Evolutionary conservation across 176 grass and related monocot species (phyloP).

Genomic region (Raddia guianensis): DNA sequence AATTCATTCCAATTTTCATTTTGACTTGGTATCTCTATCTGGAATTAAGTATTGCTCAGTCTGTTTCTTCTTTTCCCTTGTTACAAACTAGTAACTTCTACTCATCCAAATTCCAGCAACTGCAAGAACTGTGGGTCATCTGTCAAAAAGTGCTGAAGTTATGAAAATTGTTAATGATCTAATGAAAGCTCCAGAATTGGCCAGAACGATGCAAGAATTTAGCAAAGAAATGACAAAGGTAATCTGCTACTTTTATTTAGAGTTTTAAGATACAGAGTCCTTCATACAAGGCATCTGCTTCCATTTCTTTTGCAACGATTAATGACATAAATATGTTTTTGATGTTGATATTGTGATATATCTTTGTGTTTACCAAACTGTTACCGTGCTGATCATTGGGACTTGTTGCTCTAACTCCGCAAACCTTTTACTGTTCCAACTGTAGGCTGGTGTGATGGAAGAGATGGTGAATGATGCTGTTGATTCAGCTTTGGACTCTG

Average conservation of each 20-base stretch:
- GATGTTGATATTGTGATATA: neutral
- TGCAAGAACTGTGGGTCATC: constrained; percentile 81
- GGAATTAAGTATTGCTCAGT: neutral
- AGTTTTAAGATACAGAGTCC: neutral
- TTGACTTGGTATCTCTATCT: constrained; percentile 17
- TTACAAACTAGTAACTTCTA: constrained; percentile 29
- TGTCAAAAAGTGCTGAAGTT: constrained; percentile 86
- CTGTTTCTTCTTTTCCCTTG: constrained; percentile 7
- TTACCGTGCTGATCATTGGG: neutral
- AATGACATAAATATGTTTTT: neutral
- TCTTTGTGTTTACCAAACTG: constrained; percentile 10
- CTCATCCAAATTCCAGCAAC: constrained; percentile 60
- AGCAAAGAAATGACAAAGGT: constrained; percentile 97
- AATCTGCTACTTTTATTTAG: constrained; percentile 11
- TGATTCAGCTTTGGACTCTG: constrained; percentile 87
- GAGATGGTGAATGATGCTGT: constrained; percentile 92
- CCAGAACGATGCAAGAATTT: constrained; percentile 90
- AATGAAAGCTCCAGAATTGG: constrained; percentile 96
- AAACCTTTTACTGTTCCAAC: constrained; percentile 22
- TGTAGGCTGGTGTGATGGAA: constrained; percentile 89
- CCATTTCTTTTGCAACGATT: constrained; percentile 7
- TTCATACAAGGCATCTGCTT: neutral
- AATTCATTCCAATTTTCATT: constrained; percentile 4
- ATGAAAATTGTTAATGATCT: constrained; percentile 90
- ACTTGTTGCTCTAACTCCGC: neutral